Evolutionary conservation across 805 yeast genomes (phyloP), one percentile per base, ranked within the genome.

Genomic region (Lipomyces yamanashiensis): DNA sequence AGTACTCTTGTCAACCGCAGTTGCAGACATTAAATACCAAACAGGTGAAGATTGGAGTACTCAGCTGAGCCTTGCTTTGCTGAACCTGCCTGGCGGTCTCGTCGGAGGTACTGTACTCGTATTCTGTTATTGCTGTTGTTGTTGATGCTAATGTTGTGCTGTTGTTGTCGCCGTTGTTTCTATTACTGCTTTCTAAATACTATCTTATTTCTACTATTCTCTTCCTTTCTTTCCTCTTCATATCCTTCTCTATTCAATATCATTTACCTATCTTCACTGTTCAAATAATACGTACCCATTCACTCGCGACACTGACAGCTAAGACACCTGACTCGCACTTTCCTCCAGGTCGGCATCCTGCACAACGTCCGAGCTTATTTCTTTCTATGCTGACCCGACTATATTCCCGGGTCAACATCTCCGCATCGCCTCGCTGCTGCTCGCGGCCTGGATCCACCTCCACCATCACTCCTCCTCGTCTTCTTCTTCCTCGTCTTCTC

Each of bases 301-400:
- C 4, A 19, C 21, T n/a, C 21, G 21, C 21, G 47, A n/a, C 15
- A 19, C 6, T 43, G 47, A 43, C 47, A 43, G 47, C 21, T 43
- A 43, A 43, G 47, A 43, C 47, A 43, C 4, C 7, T 7, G 19
- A 28, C 28, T 5, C 5, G 47, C 15, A 9, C 7, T 12, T 6
- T n/a, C 43, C 7, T 12, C n/a, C 43, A 39, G 43, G 43, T 39
- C 43, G 7, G 43, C 43, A 2, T 28, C 28, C n/a, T 39, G 43
- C n/a, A 39, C 47, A n/a, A 19, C 47, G 47, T 19, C 47, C 47
- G 47, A 43, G 47, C 47, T 43, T 43, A 43, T 43, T 43, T 15
- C 41, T n/a, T n/a, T n/a, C n/a, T n/a, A n/a, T n/a, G n/a, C n/a
- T n/a, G n/a, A n/a, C n/a, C n/a, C n/a, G n/a, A n/a, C n/a, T n/a